Evolutionary conservation across 306 rosid species (phyloP).

Genomic region (Fragaria nilgerrensis): DNA sequence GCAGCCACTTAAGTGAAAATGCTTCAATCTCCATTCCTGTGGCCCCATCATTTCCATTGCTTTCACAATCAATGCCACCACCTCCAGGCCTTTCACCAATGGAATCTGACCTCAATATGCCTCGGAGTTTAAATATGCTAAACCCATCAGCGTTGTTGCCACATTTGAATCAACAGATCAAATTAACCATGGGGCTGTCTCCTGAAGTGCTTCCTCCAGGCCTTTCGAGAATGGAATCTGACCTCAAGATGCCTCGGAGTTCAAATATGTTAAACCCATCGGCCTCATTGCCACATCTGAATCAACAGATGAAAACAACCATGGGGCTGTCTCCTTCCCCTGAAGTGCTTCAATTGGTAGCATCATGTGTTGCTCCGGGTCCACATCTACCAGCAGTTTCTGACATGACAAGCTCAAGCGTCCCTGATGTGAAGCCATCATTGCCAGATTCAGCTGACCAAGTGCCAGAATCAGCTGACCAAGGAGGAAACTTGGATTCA

Average conservation of each 20-base stretch:
- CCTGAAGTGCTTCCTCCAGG: conserved; percentile 66
- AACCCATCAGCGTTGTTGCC: conserved; percentile 41
- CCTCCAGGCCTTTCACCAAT: conserved; percentile 38
- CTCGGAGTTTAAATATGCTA: conserved; percentile 34
- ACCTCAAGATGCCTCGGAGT: too few relatives aligned
- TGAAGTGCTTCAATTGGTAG: conserved; percentile 88
- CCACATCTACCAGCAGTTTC: conserved; percentile 48
- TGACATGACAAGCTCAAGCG: conserved; percentile 46
- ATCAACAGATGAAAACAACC: conserved; percentile 42
- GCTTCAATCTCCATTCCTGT: conserved; percentile 66
- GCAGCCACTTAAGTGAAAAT: conserved; percentile 38
- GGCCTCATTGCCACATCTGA: conserved; percentile 29
- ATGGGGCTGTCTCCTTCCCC: conserved; percentile 82
- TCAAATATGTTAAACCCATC: too few relatives aligned
- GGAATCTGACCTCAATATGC: conserved; percentile 60
- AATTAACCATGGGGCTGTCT: conserved; percentile 50
- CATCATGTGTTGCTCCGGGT: conserved; percentile 65
- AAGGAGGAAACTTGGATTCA: conserved; percentile 45
- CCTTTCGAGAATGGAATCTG: too few relatives aligned
- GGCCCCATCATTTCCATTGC: conserved; percentile 56
- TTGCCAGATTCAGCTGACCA: conserved; percentile 47
- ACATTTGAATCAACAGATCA: conserved; percentile 38
- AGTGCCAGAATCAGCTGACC: conserved; percentile 56
- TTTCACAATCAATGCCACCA: conserved; percentile 39
- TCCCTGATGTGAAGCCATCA: conserved; percentile 45